Conservation (phyloP, 768 basidiomycete genomes). For the Lactarius evosmus region DNA sequence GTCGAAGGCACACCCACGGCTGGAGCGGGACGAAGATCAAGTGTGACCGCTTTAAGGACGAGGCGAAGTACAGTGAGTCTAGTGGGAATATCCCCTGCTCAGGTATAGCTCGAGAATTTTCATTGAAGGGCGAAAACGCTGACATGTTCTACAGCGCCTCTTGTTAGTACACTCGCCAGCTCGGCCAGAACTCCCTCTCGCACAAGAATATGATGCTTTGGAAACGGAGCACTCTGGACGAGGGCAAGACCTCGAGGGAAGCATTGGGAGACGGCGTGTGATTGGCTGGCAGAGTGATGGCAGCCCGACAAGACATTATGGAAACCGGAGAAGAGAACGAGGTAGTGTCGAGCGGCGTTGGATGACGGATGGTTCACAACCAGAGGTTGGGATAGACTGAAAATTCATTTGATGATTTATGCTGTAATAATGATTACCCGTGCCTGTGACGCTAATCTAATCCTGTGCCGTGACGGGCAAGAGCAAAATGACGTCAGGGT, state of each 20-base stretch:
- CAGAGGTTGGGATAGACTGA: neutral
- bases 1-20: constrained; percentile 30
- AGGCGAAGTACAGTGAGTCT: constrained; percentile 58
- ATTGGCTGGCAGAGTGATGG: constrained; percentile 13
- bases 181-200: constrained; percentile 38
- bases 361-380: neutral
- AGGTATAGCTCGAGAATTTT: constrained; percentile 43
- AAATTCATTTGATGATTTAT: neutral
- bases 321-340: constrained; percentile 10
- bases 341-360: constrained; percentile 21
- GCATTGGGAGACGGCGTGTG: constrained; percentile 19
- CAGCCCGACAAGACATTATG: constrained; percentile 6
- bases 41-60: constrained; percentile 46
- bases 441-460: neutral
- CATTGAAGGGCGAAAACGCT: constrained; percentile 6
- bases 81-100: constrained; percentile 71
- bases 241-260: constrained; percentile 2
- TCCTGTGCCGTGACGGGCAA: neutral
- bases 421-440: constrained; percentile 1
- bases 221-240: constrained; percentile 16
- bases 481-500: constrained; percentile 21
- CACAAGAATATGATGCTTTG: constrained; percentile 6
- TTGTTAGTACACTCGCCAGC: constrained; percentile 65
- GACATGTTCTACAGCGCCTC: constrained; percentile 45
- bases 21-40: constrained; percentile 26